Conservation (phyloP, 2,329 filamentous ascomycete genomes). For the Colletotrichum cordylinicola region DNA sequence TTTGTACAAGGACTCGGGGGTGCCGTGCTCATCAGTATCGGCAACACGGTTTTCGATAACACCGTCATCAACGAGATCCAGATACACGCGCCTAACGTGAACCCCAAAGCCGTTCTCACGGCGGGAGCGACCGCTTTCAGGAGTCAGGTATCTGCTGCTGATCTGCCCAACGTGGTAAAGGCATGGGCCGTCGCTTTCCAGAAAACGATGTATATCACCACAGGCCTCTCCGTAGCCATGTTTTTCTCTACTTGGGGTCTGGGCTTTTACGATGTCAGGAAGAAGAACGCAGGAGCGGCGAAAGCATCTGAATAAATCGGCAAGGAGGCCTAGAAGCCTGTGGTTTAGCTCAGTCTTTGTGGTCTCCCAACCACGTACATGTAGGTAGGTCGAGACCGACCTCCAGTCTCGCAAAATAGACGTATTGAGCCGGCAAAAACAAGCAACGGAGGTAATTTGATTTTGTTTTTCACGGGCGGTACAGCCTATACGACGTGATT, state of each 20-base stretch:
- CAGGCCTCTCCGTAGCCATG: constrained; percentile 31
- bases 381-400: not conserved
- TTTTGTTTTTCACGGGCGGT: too few relatives aligned
- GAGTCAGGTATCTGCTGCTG: constrained; percentile 30
- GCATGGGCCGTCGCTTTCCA: constrained; percentile 44
- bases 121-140: constrained; percentile 48
- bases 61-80: not conserved
- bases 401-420: not conserved
- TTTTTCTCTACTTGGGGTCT: constrained; percentile 47
- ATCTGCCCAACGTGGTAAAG: constrained; percentile 39
- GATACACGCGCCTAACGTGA: constrained; percentile 32
- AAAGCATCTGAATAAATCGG: not conserved
- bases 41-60: constrained; percentile 23
- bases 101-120: constrained; percentile 37
- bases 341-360: not conserved
- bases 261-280: constrained; percentile 50
- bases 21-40: constrained; percentile 49
- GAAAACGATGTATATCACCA: constrained; percentile 32
- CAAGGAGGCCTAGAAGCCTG: not conserved
- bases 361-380: not conserved
- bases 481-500: too few relatives aligned
- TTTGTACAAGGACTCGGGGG: constrained; percentile 52
- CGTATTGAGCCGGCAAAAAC: not conserved
- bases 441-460: not conserved
- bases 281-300: constrained; percentile 27